These are phyloP conservation scores for Pichia deserticola DNA, from an alignment of 805 yeast genomes.

Conservation along the genomic window DNA sequence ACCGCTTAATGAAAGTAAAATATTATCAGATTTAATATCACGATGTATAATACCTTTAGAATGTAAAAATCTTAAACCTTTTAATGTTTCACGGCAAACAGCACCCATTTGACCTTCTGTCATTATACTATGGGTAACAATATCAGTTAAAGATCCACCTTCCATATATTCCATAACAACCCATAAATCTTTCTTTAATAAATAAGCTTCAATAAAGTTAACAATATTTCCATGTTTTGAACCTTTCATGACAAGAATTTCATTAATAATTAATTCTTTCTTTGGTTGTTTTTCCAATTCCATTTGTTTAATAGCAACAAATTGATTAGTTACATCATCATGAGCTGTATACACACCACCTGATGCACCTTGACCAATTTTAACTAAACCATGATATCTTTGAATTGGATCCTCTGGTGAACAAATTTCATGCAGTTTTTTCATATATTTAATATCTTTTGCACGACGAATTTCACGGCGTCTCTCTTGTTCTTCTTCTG, in stretches of 20 bases:
- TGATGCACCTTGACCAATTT: constrained; percentile 97
- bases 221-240: constrained; percentile 87
- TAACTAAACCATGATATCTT: constrained; percentile 58
- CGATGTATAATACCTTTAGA: constrained; percentile 90
- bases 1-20: constrained; percentile 74
- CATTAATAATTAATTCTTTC: constrained; percentile 90
- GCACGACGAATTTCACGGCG: constrained; percentile 75
- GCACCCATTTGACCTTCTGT: constrained; percentile 94
- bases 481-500: constrained; percentile 54
- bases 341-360: constrained; percentile 95
- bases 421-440: constrained; percentile 68
- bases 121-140: constrained; percentile 81
- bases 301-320: constrained; percentile 96
- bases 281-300: constrained; percentile 90
- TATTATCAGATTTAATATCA: constrained; percentile 93
- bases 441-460: constrained; percentile 63
- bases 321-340: constrained; percentile 42
- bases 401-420: constrained; percentile 77
- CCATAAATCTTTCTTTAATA: constrained; percentile 79
- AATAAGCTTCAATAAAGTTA: constrained; percentile 81
- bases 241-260: constrained; percentile 92
- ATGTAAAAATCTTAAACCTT: constrained; percentile 82
- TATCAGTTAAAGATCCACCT: constrained; percentile 95
- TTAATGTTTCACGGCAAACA: constrained; percentile 83
- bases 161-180: constrained; percentile 99